phyloP scores from a whole-genome alignment of 495 filamentous ascomycete genomes.

The Jackrogersella minutella region DNA sequence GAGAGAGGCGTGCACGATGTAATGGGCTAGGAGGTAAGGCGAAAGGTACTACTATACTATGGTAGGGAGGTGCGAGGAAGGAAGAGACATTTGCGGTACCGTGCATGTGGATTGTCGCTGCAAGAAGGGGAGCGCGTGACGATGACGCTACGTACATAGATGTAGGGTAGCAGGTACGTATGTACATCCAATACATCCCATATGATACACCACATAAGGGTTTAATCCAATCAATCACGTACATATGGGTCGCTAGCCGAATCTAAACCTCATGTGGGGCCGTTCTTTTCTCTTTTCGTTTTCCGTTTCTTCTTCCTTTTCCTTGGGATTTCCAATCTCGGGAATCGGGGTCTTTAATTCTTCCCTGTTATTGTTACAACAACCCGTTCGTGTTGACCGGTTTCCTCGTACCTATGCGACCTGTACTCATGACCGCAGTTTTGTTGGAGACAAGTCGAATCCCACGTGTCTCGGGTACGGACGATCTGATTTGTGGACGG shows the following conservation, averaged over 20 bases:
- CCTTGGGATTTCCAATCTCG: neutral
- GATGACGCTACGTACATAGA: slow-evolving; percentile 34
- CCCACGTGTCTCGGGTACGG: neutral
- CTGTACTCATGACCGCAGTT: neutral
- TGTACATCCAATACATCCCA: slow-evolving; percentile 4
- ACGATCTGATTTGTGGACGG: neutral
- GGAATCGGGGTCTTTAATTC: neutral
- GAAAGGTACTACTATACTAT: neutral
- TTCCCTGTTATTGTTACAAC: neutral
- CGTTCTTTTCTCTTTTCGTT: neutral
- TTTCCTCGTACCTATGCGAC: neutral
- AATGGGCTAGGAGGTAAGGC: neutral
- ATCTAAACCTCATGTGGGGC: slow-evolving; percentile 24
- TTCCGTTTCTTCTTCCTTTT: neutral
- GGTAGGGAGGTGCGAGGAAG: neutral
- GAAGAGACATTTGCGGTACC: neutral
- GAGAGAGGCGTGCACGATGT: neutral
- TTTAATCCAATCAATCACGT: too few species aligned
- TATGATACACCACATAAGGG: neutral
- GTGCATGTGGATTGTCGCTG: slow-evolving; percentile 30
- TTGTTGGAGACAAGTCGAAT: too few species aligned
- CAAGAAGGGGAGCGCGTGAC: slow-evolving; percentile 31
- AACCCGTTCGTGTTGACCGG: neutral
- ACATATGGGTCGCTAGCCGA: slow-evolving; percentile 3
- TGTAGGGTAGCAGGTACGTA: too few species aligned